These are phyloP conservation scores for Borealophlyctis nickersoniae DNA, from an alignment of 192 early-diverging fungal genomes.

Conservation along the genomic window DNA sequence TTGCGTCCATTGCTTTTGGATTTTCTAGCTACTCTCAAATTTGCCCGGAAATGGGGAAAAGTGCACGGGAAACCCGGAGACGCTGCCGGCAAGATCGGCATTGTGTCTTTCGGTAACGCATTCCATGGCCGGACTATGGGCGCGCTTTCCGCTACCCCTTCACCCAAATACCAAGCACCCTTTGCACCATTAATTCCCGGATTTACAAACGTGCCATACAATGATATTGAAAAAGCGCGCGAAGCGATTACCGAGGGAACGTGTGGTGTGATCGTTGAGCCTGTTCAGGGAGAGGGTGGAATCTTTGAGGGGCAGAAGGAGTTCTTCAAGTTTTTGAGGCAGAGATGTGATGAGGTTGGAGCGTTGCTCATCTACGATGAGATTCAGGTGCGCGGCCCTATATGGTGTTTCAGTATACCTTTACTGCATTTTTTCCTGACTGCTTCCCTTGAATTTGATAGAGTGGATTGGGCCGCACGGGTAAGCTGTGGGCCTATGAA, in stretches of 20 bases:
- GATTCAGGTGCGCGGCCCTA: conserved; percentile 84
- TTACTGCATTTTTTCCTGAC: not conserved
- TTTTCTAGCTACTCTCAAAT: conserved; percentile 77
- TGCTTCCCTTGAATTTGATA: conserved; percentile 25
- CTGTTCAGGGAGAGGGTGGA: conserved; percentile 96
- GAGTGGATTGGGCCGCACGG: conserved; percentile 89
- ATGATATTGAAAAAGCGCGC: conserved; percentile 63
- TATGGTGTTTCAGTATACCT: no score
- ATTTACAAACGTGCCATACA: conserved; percentile 68
- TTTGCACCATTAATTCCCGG: conserved; percentile 90
- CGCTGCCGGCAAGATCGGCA: conserved; percentile 58
- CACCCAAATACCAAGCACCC: conserved; percentile 91
- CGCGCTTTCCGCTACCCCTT: conserved; percentile 90
- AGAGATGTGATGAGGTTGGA: conserved; percentile 77
- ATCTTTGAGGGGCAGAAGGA: conserved; percentile 68
- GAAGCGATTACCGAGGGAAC: conserved; percentile 71
- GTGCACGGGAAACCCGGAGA: conserved; percentile 39
- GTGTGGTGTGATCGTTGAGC: conserved; percentile 93
- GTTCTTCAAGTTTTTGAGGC: conserved; percentile 76
- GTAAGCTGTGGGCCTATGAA: conserved; percentile 84
- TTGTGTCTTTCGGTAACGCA: conserved; percentile 85
- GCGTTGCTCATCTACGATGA: conserved; percentile 95
- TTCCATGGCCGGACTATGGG: conserved; percentile 98
- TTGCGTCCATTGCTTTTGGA: no score
- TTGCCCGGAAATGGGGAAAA: conserved; percentile 87